Base-by-base conservation (phyloP, 345 rosid genomes). In the Citrus sinensis region DNA sequence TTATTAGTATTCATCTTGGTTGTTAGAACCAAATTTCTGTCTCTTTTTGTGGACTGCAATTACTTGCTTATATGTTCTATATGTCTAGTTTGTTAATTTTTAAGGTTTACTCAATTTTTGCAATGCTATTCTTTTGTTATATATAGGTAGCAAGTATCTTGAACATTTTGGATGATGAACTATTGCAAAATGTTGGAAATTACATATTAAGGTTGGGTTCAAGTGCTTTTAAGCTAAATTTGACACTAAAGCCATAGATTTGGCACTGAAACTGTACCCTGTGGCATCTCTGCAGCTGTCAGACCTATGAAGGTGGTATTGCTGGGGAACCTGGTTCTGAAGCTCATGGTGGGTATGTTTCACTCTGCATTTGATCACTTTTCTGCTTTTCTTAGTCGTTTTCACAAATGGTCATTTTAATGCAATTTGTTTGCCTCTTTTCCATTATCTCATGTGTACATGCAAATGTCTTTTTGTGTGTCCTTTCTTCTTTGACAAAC, bases 271-370 rank as follows among this genome's bases (percentile, higher is more conserved):
- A 68, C 60, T 74, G 64, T 14, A 73, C 71, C 58, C 75, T 64
- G 25, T 76, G 74, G 56, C 77, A 58, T 63, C 80, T 78, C 69
- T 80, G 82, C 90, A 92, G 98, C 83, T 96, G 97, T 87, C 99
- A 96, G 87, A 96, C 98, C 79, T 92, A 91, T 76, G 99, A 96
- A 89, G 99, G 99, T 80, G 99, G 99, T 66, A 92, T 96, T 84
- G 90, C 91, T 30, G 99, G 97, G 83, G 99, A 94, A 84, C 98
- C 99, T 69, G 95, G 95, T 80, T 88, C 94, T 73, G 99, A 96
- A 90, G 99, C 98, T 88, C 99, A 96, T 62, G 99, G 99, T 82
- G 99, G 99, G 99, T 96, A 94, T 78, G 97, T 83, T 79, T 76
- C 80, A 63, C 82, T 56, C 81, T 71, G 30, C 27, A n/a, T 27